These are phyloP conservation scores for Coniophora puteana DNA, from an alignment of 1,284 basidiomycete species.

Conservation along the genomic window DNA sequence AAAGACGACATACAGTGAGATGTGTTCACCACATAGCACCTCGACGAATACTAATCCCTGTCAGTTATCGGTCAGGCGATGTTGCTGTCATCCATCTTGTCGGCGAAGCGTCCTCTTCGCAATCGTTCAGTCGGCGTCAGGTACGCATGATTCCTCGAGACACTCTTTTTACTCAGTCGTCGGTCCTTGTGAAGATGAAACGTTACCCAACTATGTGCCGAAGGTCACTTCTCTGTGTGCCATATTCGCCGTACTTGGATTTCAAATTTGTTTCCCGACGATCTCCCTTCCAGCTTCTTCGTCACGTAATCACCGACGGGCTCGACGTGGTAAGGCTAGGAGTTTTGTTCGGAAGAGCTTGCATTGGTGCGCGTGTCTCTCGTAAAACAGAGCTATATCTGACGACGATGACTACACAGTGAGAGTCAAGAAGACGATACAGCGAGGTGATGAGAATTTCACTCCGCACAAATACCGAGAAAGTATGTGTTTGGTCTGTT, in stretches of 20 bases:
- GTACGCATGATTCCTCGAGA: conserved; percentile 38
- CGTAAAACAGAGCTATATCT: conserved; percentile 1
- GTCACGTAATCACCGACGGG: conserved; percentile 72
- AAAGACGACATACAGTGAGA: conserved; percentile 53
- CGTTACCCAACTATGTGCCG: conserved; percentile 67
- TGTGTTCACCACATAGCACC: conserved; percentile 6
- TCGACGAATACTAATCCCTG: conserved; percentile 7
- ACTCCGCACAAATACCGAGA: conserved; percentile 65
- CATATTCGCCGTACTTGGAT: conserved; percentile 76
- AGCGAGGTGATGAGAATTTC: conserved; percentile 90
- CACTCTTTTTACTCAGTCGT: conserved; percentile 2
- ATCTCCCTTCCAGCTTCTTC: conserved; percentile 78
- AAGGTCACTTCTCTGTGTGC: conserved; percentile 60
- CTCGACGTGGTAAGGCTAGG: conserved; percentile 81
- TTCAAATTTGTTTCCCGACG: conserved; percentile 81
- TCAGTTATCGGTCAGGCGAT: conserved; percentile 81
- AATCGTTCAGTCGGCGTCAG: conserved; percentile 44
- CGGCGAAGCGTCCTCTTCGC: conserved; percentile 45
- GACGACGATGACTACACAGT: conserved; percentile 74
- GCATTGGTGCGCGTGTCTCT: conserved; percentile 48
- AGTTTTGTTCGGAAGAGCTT: conserved; percentile 86
- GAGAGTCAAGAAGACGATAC: conserved; percentile 76
- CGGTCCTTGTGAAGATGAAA: conserved; percentile 54
- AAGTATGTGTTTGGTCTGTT: conserved; percentile 87
- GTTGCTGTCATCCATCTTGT: conserved; percentile 81